These are phyloP conservation scores for Gaertneriomyces semiglobifer DNA, from an alignment of 192 early-diverging fungal species.

Conservation along the genomic window DNA sequence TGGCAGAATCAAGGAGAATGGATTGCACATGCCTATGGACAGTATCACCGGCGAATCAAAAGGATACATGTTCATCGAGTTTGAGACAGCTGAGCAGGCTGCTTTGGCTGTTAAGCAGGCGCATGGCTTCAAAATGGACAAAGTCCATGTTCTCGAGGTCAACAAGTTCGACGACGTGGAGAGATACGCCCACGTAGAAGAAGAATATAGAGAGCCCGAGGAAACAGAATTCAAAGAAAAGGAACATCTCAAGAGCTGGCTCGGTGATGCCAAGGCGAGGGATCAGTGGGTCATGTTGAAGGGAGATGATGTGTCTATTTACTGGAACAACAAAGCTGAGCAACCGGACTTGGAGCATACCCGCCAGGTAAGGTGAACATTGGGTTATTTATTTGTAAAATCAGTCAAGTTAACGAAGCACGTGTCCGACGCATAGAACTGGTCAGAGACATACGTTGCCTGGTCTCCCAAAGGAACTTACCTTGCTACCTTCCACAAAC, in stretches of 20 bases:
- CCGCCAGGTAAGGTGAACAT: slow-evolving; percentile 31
- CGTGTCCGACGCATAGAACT: slow-evolving; percentile 54
- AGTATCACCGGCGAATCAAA: slow-evolving; percentile 69
- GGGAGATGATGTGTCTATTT: slow-evolving; percentile 78
- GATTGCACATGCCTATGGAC: slow-evolving; percentile 86
- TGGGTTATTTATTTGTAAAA: too few species aligned
- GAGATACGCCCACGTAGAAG: slow-evolving; percentile 68
- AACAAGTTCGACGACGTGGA: slow-evolving; percentile 93
- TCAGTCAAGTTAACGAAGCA: too few species aligned
- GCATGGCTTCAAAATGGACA: slow-evolving; percentile 79
- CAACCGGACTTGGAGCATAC: slow-evolving; percentile 70
- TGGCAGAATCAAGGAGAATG: slow-evolving; percentile 74
- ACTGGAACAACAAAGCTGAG: slow-evolving; percentile 88
- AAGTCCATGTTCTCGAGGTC: slow-evolving; percentile 73
- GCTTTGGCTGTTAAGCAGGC: slow-evolving; percentile 67
- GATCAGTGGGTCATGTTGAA: slow-evolving; percentile 91
- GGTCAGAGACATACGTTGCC: slow-evolving; percentile 90
- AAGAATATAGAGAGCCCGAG: slow-evolving; percentile 70
- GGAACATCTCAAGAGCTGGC: slow-evolving; percentile 88
- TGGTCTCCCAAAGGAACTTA: slow-evolving; percentile 96
- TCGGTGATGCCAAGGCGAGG: slow-evolving; percentile 74
- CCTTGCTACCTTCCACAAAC: slow-evolving; percentile 88
- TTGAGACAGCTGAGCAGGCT: slow-evolving; percentile 82
- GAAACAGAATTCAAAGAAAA: slow-evolving; percentile 66
- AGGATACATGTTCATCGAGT: slow-evolving; percentile 94